Base-by-base conservation (phyloP, 169 alveolate species). In the Perkinsus chesapeaki region DNA sequence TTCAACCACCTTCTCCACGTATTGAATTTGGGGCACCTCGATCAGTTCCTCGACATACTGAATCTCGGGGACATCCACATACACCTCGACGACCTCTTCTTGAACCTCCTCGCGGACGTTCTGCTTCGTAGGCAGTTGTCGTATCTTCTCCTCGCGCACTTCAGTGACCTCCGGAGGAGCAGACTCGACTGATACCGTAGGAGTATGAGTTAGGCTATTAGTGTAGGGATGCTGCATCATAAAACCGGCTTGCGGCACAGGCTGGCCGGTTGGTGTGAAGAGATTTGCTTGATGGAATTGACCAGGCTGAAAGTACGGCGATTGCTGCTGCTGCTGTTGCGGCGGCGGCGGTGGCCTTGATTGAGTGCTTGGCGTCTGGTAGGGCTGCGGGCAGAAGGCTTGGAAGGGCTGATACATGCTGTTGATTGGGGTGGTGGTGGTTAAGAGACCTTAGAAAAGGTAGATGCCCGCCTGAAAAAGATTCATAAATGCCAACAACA, bases 1-100 rank as follows among this genome's bases (percentile, higher is more conserved):
- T 94, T 96, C 98, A 36, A 96, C 94, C 93, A 96, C 95, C 93
- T 96, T 96, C 95, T 96, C 98, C 91, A 95, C 96, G 92, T 95
- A 94, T 39, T 95, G 95, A 73, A 96, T 97, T 94, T 95, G 96
- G 91, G 95, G 96, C 23, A 96, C 96, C 94, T 96, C 97, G 92
- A 96, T 95, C 91, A 96, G 93, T 92, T 96, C 82, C 82, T 60
- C 82, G 36, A 60, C 82, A 23, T 60, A 60, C 82, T 60, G 36
- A 34, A 60, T 34, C 82, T 60, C 82, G 37, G 82, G 82, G 23
- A 60, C 82, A 34, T 60, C 82, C 3, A 60, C 82, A 23, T 60
- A 60, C 31, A 60, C 82, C 27, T 60, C 82, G 36, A 60, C 82
- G 82, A 60, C 27, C 82, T 60, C 82, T 34, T 60, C 82, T 60